Evolutionary conservation across 2,329 filamentous ascomycete species (phyloP).

Genomic region (Lachnellula hyalina): DNA sequence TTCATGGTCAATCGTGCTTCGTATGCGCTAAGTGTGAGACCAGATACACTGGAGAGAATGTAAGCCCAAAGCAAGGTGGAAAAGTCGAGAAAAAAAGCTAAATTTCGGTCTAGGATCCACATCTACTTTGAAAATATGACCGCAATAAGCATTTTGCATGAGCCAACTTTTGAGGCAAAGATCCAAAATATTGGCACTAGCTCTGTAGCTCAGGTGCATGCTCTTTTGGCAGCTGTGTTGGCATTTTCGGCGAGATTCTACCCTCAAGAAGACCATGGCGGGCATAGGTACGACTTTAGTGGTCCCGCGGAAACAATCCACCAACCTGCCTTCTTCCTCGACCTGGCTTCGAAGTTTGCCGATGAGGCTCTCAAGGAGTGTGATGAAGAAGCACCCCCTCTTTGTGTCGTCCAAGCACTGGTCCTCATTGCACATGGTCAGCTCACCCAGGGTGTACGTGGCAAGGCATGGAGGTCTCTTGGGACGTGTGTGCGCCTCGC

Average conservation of each 20-base stretch:
- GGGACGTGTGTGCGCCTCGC: slow-evolving; percentile 27
- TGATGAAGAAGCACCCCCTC: slow-evolving; percentile 30
- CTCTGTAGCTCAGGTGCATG: too few species aligned
- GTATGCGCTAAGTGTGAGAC: too few species aligned
- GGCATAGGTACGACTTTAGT: neutral
- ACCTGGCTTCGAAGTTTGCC: slow-evolving; percentile 23
- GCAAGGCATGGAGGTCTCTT: slow-evolving; percentile 34
- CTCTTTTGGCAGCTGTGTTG: slow-evolving; percentile 23
- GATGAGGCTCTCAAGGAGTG: slow-evolving; percentile 31
- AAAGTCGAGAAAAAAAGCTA: too few species aligned
- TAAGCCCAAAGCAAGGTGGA: too few species aligned
- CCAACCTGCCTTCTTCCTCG: slow-evolving; percentile 12
- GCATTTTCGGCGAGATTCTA: slow-evolving; percentile 25
- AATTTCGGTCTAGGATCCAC: neutral
- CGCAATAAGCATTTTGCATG: slow-evolving; percentile 12
- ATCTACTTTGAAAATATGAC: slow-evolving; percentile 15
- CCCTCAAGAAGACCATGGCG: neutral
- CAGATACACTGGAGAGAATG: too few species aligned
- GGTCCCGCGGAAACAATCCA: neutral
- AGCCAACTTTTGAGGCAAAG: slow-evolving; percentile 10
- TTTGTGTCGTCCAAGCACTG: slow-evolving; percentile 34
- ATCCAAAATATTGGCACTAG: slow-evolving; percentile 17
- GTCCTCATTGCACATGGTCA: slow-evolving; percentile 33
- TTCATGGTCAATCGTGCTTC: too few species aligned
- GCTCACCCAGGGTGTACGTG: slow-evolving; percentile 33